Base-by-base conservation (phyloP, 2,329 filamentous ascomycete species). In the Hymenoscyphus occultus region DNA sequence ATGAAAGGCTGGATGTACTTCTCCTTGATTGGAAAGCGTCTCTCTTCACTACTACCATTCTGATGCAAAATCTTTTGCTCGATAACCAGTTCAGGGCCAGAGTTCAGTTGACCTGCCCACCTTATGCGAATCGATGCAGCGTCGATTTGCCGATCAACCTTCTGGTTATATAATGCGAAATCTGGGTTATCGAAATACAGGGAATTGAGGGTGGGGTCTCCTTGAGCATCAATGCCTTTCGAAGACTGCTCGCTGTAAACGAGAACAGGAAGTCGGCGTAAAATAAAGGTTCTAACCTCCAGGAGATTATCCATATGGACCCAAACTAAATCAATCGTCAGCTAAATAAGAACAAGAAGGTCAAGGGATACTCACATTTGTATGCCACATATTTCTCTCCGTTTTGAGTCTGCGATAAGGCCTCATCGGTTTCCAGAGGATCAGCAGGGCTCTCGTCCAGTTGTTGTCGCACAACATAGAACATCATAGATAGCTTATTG, bases 251-350 rank as follows among this genome's bases (percentile, higher is more conserved):
- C 89, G 76, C 95, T 97, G 79, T 97, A 99, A 28, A 99, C 89
- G 16, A 99, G 87, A 39, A 96, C 88, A 0, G 95, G 95, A 28
- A 99, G 84, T 65, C 91, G 91, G 68, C 95, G 91, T 39, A 98
- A 85, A 67, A 99, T 96, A 73, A 92, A 88, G 5, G 95, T 98
- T 83, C 98, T 97, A 76, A 98, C 92, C 80, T 99, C 95, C 71
- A 98, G 87, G 35, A 98, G 82, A 78, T 99, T 98, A 74, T 99
- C 95, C 39, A 88, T 86, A 77, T 99, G 95, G 5, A 99, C 90
- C 95, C 95, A 99, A 81, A 97, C 88, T 90, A 64, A 7, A 63
- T 42, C 13, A 64, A 51, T 19, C 5, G 45, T 82, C 73, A 82
- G 74, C 68, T 67, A 6, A 59, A 10, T 56, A 9, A 31, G 22